Evolutionary conservation across 805 yeast species (phyloP).

Genomic region (Torulaspora indica): DNA sequence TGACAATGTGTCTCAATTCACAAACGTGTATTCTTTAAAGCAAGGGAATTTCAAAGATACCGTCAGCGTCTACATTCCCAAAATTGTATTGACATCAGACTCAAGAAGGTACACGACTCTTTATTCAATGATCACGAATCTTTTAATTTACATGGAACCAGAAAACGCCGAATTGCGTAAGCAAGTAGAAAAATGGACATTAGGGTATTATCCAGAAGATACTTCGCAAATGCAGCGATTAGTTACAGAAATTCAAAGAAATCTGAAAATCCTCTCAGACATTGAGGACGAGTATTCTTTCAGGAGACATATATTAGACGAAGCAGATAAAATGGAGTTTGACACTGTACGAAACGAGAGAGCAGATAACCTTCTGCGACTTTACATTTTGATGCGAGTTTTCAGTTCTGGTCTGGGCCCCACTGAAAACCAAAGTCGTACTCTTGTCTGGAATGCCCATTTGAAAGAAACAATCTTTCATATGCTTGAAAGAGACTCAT

Average conservation of each 20-base stretch:
- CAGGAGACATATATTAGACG: conserved; percentile 47
- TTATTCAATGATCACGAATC: conserved; percentile 55
- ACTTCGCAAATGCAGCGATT: conserved; percentile 45
- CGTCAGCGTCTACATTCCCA: conserved; percentile 63
- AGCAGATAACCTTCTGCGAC: conserved; percentile 38
- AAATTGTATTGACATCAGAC: conserved; percentile 61
- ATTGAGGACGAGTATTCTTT: conserved; percentile 47
- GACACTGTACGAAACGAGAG: conserved; percentile 39
- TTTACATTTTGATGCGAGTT: conserved; percentile 45
- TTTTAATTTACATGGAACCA: conserved; percentile 74
- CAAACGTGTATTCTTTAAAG: conserved; percentile 32
- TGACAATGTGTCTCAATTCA: conserved; percentile 49
- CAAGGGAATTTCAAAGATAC: conserved; percentile 39
- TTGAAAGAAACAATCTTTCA: conserved; percentile 72
- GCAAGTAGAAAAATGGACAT: conserved; percentile 56
- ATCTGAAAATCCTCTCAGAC: conserved; percentile 39
- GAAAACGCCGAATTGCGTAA: conserved; percentile 52
- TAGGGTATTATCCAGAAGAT: conserved; percentile 69
- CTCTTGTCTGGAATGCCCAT: conserved; percentile 55
- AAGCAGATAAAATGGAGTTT: conserved; percentile 45
- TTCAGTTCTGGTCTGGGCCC: conserved; percentile 36
- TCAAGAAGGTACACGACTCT: conserved; percentile 68
- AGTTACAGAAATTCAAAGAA: conserved; percentile 47
- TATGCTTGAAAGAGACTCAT: conserved; percentile 53
- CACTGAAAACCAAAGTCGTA: conserved; percentile 34